Base-by-base conservation (phyloP, 768 basidiomycete genomes). In the Rhodotorula diobovata region DNA sequence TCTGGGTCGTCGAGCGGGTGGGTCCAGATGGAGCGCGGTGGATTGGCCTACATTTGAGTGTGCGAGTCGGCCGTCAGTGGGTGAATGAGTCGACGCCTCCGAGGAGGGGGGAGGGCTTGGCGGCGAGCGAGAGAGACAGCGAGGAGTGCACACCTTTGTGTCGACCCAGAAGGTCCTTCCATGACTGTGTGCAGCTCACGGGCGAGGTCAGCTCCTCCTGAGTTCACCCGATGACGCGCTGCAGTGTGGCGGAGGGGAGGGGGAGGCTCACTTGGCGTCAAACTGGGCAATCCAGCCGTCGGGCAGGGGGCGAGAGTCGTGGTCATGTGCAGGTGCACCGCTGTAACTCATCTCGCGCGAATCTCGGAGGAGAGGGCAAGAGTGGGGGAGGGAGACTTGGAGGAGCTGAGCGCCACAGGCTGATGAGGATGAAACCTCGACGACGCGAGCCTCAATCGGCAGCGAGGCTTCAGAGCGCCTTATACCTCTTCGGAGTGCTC, bases 1-100 rank as follows among this genome's bases (percentile, higher is more conserved):
- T 85, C 82, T 57, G 87, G 85, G 77, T 89, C 88, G 66, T 89
- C 87, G 68, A 85, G 85, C 2, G 89, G 89, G 76, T 90, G 88
- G 2, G 83, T 82, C 89, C 89, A 90, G 75, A 86, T 89, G 0
- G 86, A 83, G 0, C 89, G 85, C 2, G 87, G 85, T 15, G 89
- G 89, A 15, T 79, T 81, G 1, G 86, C 85, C 67, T 80, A 58
- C 43, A 10, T 28, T 23, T 18, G 41, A 14, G 2, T 5, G 37
- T 15, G 41, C n/a, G 16, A 5, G 7, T 30, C 11, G 20, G 30
- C 32, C 10, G 51, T 41, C 37, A 63, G 51, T 16, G 37, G 23
- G 51, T 9, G 60, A 50, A n/a, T 43, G 6, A 43, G 4, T 10
- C 8, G 21, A 9, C 3, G 32, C 32, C 20, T 48, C 41, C n/a